Conservation (phyloP, 225 moss, liverwort and hornwort species). For the Pseudisothecium myosuroides region DNA sequence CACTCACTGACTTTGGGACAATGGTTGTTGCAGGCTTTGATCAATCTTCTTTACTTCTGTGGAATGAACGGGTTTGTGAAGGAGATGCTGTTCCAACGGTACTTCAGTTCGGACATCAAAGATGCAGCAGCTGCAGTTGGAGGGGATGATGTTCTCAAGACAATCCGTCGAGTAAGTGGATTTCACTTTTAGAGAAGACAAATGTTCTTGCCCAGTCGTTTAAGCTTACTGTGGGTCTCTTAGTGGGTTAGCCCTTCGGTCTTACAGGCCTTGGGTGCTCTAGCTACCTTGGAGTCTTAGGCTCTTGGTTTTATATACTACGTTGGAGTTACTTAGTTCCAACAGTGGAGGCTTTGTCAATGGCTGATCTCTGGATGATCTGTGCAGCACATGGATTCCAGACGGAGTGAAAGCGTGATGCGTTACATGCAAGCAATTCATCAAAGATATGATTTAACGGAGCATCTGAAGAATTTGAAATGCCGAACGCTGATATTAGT, state of each 20-base stretch:
- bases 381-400: conserved; percentile 52
- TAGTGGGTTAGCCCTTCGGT: not conserved
- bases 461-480: conserved; percentile 54
- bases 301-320: too few relatives aligned
- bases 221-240: not conserved
- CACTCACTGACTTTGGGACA: not conserved
- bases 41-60: conserved; percentile 72
- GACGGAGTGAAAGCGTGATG: conserved; percentile 58
- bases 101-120: conserved; percentile 50
- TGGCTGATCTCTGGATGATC: not conserved
- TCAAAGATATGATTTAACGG: conserved; percentile 59
- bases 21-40: conserved; percentile 38
- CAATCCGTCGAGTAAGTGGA: conserved; percentile 42
- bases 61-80: conserved; percentile 88
- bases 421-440: conserved; percentile 89
- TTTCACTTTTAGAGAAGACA: not conserved
- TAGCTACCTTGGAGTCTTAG: not conserved
- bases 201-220: not conserved
- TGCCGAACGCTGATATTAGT: conserved; percentile 87
- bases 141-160: conserved; percentile 35
- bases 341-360: not conserved
- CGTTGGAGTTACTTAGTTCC: not conserved
- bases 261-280: not conserved
- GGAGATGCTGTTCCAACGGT: conserved; percentile 75
- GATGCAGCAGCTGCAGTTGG: conserved; percentile 10